These are phyloP conservation scores for Cladosporium sphaerospermum DNA, from an alignment of 2,329 filamentous ascomycete species.

Conservation along the genomic window DNA sequence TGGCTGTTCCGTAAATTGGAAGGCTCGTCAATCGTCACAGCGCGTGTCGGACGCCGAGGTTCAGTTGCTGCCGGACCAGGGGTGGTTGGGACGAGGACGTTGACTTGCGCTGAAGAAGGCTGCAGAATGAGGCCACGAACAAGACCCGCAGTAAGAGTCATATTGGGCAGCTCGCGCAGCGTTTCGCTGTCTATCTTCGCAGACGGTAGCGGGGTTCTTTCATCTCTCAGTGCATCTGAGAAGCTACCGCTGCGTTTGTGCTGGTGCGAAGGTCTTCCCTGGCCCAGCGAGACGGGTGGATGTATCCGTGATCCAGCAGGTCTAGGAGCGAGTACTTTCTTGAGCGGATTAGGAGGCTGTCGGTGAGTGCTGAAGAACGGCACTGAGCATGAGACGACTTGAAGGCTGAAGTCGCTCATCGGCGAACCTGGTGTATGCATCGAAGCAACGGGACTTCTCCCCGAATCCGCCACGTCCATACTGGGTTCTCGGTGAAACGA, in stretches of 20 bases:
- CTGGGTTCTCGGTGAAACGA: not conserved
- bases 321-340: constrained; percentile 6
- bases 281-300: constrained; percentile 12
- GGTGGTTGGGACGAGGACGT: constrained; percentile 45
- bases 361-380: constrained; percentile 34
- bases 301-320: constrained; percentile 12
- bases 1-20: constrained; percentile 13
- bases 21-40: constrained; percentile 13
- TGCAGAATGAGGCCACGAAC: constrained; percentile 81
- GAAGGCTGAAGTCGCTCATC: constrained; percentile 47
- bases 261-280: constrained; percentile 34
- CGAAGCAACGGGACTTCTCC: constrained; percentile 3
- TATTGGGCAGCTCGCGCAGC: constrained; percentile 45
- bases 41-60: constrained; percentile 13
- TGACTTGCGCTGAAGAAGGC: constrained; percentile 74
- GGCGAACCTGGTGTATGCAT: constrained; percentile 30
- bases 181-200: constrained; percentile 37
- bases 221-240: constrained; percentile 73
- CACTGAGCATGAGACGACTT: constrained; percentile 55
- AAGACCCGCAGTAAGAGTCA: constrained; percentile 72
- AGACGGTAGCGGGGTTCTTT: constrained; percentile 49
- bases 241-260: constrained; percentile 86
- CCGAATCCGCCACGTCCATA: not conserved
- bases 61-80: constrained; percentile 29
- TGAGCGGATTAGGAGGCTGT: constrained; percentile 9